Conservation (phyloP, 1,284 basidiomycete species). For the Megacollybia platyphylla region DNA sequence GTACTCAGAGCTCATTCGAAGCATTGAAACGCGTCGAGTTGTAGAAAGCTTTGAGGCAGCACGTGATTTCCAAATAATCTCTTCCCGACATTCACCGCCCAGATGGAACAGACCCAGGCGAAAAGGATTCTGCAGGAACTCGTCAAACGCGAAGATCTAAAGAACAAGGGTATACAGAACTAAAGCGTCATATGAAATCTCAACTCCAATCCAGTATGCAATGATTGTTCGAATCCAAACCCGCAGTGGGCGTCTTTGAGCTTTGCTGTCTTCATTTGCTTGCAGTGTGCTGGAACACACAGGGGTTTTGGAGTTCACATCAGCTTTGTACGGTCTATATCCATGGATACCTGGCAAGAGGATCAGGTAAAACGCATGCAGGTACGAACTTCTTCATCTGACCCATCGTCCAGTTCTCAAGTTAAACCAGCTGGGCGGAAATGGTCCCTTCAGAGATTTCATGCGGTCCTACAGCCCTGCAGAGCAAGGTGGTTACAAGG, state of each 20-base stretch:
- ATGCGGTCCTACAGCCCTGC: conserved; percentile 60
- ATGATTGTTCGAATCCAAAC: conserved; percentile 75
- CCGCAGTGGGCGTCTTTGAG: conserved; percentile 66
- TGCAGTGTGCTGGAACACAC: conserved; percentile 86
- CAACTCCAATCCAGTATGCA: conserved; percentile 27
- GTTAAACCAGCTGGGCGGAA: conserved; percentile 63
- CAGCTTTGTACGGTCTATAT: conserved; percentile 84
- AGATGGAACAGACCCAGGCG: conserved; percentile 56
- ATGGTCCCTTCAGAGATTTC: conserved; percentile 69
- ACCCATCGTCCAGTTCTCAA: conserved; percentile 8
- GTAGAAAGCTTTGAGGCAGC: no score
- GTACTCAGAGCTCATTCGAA: no score
- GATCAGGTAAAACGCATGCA: conserved; percentile 87
- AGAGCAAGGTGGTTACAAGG: conserved; percentile 65
- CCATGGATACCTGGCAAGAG: conserved; percentile 93
- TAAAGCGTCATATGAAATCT: no score
- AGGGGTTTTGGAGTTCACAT: conserved; percentile 83
- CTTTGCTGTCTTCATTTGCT: conserved; percentile 81
- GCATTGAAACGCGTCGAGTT: no score
- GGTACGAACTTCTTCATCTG: conserved; percentile 26
- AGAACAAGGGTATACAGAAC: conserved; percentile 36
- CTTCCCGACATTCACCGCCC: neutral
- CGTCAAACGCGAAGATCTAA: conserved; percentile 56
- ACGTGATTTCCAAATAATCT: neutral
- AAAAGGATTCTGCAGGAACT: conserved; percentile 66